Percentiles rank a stretch among this genome's conserved stretches.
phyloP scores from a whole-genome alignment of 2,329 filamentous ascomycete species.

The Alternaria panax region DNA sequence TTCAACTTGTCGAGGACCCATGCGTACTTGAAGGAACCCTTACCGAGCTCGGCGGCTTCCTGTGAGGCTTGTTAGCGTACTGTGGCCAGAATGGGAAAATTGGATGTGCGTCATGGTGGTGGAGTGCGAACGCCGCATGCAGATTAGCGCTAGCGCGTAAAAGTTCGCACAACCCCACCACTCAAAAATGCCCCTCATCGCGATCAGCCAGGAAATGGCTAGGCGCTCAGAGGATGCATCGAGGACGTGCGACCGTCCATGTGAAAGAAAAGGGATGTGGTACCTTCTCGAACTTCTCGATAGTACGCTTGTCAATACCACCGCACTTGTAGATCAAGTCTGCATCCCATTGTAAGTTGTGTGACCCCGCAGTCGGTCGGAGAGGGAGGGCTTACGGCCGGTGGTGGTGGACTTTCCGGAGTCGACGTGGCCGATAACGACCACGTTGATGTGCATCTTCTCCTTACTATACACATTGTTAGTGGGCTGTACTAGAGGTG shows the following conservation, averaged over 20 bases:
- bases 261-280: constrained; percentile 47
- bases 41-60: constrained; percentile 99
- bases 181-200: constrained; percentile 47
- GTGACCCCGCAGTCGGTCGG: constrained; percentile 38
- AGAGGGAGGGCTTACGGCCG: constrained; percentile 67
- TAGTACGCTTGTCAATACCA: constrained; percentile 99
- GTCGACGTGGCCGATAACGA: constrained; percentile 99
- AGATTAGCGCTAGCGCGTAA: constrained; percentile 48
- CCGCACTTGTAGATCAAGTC: constrained; percentile 99
- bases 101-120: constrained; percentile 44
- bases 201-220: constrained; percentile 45
- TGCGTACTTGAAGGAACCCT: constrained; percentile 99
- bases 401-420: constrained; percentile 98
- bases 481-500: constrained; percentile 31
- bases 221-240: constrained; percentile 31
- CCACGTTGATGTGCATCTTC: constrained; percentile 92
- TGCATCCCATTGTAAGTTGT: constrained; percentile 61
- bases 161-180: constrained; percentile 52
- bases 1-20: constrained; percentile 99
- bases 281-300: constrained; percentile 99
- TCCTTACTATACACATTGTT: constrained; percentile 74
- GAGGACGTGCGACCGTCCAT: constrained; percentile 14
- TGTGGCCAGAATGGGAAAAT: constrained; percentile 3
- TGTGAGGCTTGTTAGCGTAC: constrained; percentile 56
- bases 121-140: constrained; percentile 36